A percentile compares a stretch with the other conserved stretches of the same genome.
phyloP scores from a whole-genome alignment of 352 stramenopile species.

The Globisporangium rhizosaccharum region DNA sequence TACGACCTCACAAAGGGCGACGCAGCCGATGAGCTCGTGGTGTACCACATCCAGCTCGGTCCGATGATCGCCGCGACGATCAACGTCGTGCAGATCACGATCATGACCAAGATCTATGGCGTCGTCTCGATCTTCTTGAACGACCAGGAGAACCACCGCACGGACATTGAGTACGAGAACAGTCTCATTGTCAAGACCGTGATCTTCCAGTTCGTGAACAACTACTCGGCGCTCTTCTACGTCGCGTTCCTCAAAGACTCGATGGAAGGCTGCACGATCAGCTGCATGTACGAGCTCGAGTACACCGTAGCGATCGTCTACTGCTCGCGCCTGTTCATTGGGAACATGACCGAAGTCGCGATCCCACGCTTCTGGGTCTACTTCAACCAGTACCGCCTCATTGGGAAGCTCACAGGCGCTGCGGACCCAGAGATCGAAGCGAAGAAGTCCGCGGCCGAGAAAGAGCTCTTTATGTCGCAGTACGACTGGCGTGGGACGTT shows the following conservation, averaged over 20 bases:
- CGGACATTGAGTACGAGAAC: constrained; percentile 86
- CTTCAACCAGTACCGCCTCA: constrained; percentile 56
- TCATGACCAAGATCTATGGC: constrained; percentile 92
- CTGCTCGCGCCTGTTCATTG: constrained; percentile 80
- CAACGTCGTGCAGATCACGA: constrained; percentile 78
- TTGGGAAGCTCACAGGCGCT: constrained; percentile 41
- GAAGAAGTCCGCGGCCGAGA: constrained; percentile 47
- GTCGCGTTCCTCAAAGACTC: constrained; percentile 89
- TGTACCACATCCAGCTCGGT: constrained; percentile 62
- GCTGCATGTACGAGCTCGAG: constrained; percentile 87
- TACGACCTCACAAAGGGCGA: constrained; percentile 67
- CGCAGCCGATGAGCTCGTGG: constrained; percentile 46
- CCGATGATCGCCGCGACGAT: constrained; percentile 63
- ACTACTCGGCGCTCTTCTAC: constrained; percentile 93
- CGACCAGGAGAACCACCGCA: constrained; percentile 92
- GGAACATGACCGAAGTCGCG: constrained; percentile 73
- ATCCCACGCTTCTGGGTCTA: constrained; percentile 75
- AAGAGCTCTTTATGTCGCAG: constrained; percentile 71
- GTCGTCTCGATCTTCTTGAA: constrained; percentile 85
- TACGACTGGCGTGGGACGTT: constrained; percentile 86
- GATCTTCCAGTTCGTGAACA: constrained; percentile 95
- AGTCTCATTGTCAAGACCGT: constrained; percentile 93
- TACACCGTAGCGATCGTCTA: constrained; percentile 91
- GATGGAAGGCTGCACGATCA: constrained; percentile 59
- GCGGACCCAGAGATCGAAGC: constrained; percentile 16